Conservation (phyloP, 1,139 yeast species). For the Diutina ranongensis region DNA sequence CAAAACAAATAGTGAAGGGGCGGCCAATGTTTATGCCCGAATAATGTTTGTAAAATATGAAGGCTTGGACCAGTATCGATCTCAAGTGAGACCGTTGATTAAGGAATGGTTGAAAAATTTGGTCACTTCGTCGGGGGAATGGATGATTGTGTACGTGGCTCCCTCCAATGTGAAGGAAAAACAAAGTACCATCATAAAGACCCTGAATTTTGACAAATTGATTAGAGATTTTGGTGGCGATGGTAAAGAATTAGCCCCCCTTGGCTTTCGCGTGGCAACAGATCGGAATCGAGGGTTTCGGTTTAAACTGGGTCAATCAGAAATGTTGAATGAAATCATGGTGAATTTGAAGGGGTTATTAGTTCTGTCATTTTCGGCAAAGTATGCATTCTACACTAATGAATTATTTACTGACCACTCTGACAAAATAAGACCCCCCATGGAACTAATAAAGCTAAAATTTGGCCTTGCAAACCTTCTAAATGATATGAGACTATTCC, state of each 20-base stretch:
- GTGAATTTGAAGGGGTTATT: constrained; percentile 40
- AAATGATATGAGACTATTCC: constrained; percentile 41
- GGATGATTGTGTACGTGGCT: constrained; percentile 50
- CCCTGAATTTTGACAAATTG: constrained; percentile 54
- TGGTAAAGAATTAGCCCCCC: constrained; percentile 23
- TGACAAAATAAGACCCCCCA: background rate
- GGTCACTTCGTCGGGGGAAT: constrained; percentile 22
- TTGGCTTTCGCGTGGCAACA: background rate
- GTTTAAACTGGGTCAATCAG: constrained; percentile 16
- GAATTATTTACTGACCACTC: constrained; percentile 11
- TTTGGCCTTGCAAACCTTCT: constrained; percentile 19
- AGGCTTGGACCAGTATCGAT: constrained; percentile 60
- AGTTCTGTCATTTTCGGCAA: constrained; percentile 41
- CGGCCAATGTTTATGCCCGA: constrained; percentile 38
- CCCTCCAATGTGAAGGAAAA: constrained; percentile 36
- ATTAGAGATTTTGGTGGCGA: constrained; percentile 48
- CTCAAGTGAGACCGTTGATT: constrained; percentile 70
- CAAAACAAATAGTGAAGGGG: constrained; percentile 9
- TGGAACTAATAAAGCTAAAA: constrained; percentile 10
- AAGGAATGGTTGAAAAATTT: constrained; percentile 63
- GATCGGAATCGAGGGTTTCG: background rate
- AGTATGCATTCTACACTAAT: constrained; percentile 31
- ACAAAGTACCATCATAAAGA: constrained; percentile 32
- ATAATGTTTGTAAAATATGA: constrained; percentile 61
- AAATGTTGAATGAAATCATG: constrained; percentile 38